Conservation (phyloP, 495 filamentous ascomycete species). For the Neurospora tetraspora region DNA sequence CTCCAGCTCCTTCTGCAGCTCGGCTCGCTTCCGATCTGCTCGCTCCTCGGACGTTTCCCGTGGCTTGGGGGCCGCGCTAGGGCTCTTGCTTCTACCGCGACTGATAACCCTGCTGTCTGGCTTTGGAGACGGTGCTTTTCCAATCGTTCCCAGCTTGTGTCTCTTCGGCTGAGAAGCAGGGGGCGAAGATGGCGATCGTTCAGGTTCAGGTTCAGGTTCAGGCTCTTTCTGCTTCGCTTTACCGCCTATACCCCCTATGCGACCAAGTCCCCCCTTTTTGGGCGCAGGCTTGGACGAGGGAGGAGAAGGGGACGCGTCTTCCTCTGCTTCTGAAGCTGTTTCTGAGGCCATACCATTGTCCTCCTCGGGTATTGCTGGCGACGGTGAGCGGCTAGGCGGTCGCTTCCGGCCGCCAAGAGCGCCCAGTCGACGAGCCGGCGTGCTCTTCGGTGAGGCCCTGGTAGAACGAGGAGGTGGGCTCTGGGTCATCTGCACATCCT, state of each 20-base stretch:
- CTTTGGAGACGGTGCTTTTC: conserved; percentile 12
- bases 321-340: conserved; percentile 32
- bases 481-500: conserved; percentile 7
- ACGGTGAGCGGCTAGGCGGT: not conserved
- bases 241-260: conserved; percentile 30
- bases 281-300: conserved; percentile 13
- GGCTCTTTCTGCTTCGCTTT: conserved; percentile 4
- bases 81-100: conserved; percentile 10
- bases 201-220: conserved; percentile 1
- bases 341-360: conserved; percentile 17
- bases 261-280: conserved; percentile 26
- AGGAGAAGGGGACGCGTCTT: conserved; percentile 1
- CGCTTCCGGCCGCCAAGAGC: conserved; percentile 18
- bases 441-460: not conserved
- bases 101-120: conserved; percentile 2
- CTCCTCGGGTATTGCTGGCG: conserved; percentile 1
- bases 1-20: conserved; percentile 56
- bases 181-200: conserved; percentile 12
- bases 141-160: conserved; percentile 29
- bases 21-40: conserved; percentile 51
- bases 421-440: conserved; percentile 11
- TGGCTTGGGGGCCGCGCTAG: not conserved
- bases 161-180: conserved; percentile 5
- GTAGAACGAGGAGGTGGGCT: not conserved
- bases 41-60: conserved; percentile 43